Evolutionary conservation across 2,329 filamentous ascomycete genomes (phyloP), one percentile per base, ranked within the genome.

Genomic region (Neonectria punicea): DNA sequence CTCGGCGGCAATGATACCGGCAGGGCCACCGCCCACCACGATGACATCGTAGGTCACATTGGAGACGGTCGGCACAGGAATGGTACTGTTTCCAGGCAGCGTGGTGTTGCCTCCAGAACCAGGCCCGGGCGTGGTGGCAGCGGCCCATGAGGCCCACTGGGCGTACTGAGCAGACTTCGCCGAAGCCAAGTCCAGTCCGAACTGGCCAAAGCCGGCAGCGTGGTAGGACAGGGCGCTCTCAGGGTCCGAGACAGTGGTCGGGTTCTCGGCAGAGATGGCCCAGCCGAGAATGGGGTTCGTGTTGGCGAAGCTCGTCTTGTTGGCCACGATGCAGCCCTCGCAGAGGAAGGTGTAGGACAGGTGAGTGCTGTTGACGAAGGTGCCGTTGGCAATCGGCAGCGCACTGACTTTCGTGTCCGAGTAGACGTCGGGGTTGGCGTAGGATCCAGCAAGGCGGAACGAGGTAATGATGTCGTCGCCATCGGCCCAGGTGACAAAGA

Each of bases 261-360:
- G 76, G 32, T 76, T 74, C 8, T 71, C 72, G 8, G 71, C 72
- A 5, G 80, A 79, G 54, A 77, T 77, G 13, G 81, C 81, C 63
- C 79, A 84, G n/a, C 80, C 80, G 18, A 83, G 72, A 22, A 79
- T 69, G 2, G 72, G 72, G 0, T 60, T 66, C 41, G 73, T 69
- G 4, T 59, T 69, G 18, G 75, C 70, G 53, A 81, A 72, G 14
- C 71, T 74, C 0, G 77, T 77, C 13, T 73, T 68, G 59, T 80
- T 79, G 5, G 74, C 73, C 18, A 75, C 73, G 61, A 83, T 75
- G 61, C 83, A 85, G 11, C 78, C 77, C 50, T 79, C 75, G 70
- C 85, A 88, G 41, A 87, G 79, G 74, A 87, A 87, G 1, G 85
- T 87, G 67, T 84, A 85, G 2, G 82, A 83, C 72, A 82, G 83